Evolutionary conservation across 306 rosid genomes (phyloP), one percentile per base, ranked within the genome.

Genomic region (Adenanthera pavonina): DNA sequence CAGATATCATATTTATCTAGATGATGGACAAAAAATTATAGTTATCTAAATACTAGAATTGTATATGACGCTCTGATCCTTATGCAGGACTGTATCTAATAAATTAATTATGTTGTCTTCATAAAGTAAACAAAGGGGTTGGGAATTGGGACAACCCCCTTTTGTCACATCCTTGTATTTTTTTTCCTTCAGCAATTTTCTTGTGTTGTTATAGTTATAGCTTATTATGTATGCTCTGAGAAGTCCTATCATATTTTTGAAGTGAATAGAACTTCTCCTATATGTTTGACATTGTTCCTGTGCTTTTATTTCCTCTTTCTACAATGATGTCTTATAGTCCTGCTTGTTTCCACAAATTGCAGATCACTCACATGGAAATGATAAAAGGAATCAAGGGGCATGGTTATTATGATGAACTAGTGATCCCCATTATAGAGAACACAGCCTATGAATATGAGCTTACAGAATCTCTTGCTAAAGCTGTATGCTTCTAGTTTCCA

Each of bases 331-430:
- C 15, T n/a, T 66, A 15, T 78, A 48, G 25, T n/a, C 19, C 10
- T 79, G 71, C 36, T 61, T 64, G 46, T 61, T 41, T 74, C 66
- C 46, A 76, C 74, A 80, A 84, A 86, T 70, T 88, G 89, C 94
- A 95, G 99, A 95, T 95, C 62, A 89, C 95, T 80, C 97, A 95
- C 87, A 93, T 95, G 99, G 99, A 95, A 89, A 95, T 95, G 99
- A 95, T 95, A 81, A 95, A 95, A 88, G 99, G 98, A 85, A 95
- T 95, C 89, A 81, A 93, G 83, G 99, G 97, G 77, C 99, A 95
- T 86, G 99, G 99, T 71, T 95, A 95, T 86, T 86, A 90, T 85
- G 99, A 95, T 85, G 99, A 95, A 86, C 96, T 95, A 70, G 97
- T 95, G 84, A 90, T 95, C 67, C 99, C 99, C 7, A 93, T 95